Base-by-base conservation (phyloP, 495 filamentous ascomycete genomes). In the Podospora tetraspora region DNA sequence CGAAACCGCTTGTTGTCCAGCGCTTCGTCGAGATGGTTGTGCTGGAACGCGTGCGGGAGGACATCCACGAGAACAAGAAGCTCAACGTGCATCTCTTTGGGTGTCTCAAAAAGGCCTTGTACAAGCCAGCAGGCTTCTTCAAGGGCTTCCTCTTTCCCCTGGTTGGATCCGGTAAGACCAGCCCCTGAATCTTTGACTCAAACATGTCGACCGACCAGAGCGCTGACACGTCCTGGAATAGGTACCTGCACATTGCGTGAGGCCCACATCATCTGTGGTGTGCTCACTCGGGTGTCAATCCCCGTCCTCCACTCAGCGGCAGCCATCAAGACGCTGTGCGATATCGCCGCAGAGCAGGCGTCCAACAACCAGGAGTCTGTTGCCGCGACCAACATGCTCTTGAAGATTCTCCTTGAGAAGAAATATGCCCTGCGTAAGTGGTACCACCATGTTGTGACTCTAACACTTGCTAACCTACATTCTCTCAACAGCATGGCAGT, bases 111-210 rank as follows among this genome's bases (percentile, higher is more conserved):
- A 96, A 96, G 75, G 88, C 89, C 3, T 84, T 98, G 10, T 99
- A 97, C 83, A 98, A 97, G 75, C 96, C 95, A 2, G 91, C 92
- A 0, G 92, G 92, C 24, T 99, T 96, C 80, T 98, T 99, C 84
- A 97, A 97, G 78, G 95, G 74, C 1, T 87, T 98, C 69, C 83
- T 99, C 7, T 98, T 98, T 74, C 96, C 96, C 4, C 84, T 99
- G 12, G 89, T 94, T 0, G 84, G 84, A 19, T 86, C 85, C 65
- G 84, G 82, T 66, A 79, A 74, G 13, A n/a, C 19, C 32, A 34
- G 3, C 32, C 32, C 32, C 11, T 34, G 29, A 43, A 6, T 16
- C 34, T 4, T 5, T 43, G 34, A 52, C 6, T 52, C 43, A 52
- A 52, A 34, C 37, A 52, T n/a, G 7, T 52, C 19, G 6, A 83